Conservation (phyloP, 305 asterid genomes). For the Solanum hybrid region DNA sequence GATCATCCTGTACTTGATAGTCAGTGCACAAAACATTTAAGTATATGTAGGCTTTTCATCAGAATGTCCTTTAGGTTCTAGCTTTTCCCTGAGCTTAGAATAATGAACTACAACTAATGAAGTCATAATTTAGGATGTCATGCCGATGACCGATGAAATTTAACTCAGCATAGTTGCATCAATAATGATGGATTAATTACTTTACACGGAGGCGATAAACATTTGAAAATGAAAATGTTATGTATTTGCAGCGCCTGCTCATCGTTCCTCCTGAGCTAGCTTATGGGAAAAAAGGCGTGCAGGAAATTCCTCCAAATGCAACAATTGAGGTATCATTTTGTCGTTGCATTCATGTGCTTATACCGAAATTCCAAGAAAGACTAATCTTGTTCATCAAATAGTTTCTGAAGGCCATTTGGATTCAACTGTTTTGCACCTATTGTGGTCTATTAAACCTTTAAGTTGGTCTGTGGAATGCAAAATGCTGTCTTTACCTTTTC, state of each 20-base stretch:
- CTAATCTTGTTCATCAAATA: background rate
- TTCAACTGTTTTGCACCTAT: background rate
- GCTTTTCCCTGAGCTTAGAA: background rate
- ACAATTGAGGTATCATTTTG: conserved; percentile 64
- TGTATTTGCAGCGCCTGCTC: conserved; percentile 60
- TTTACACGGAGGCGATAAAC: conserved; percentile 1
- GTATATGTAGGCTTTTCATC: background rate
- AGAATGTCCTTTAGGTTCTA: background rate
- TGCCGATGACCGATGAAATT: background rate
- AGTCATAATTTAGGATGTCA: background rate
- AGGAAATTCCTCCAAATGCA: conserved; percentile 97
- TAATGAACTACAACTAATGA: background rate
- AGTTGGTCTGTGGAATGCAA: background rate
- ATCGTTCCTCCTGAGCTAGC: conserved; percentile 95
- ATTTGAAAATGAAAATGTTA: background rate
- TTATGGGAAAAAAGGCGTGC: conserved; percentile 90
- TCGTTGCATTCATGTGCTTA: background rate
- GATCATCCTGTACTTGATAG: background rate
- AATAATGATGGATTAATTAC: background rate
- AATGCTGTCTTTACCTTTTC: background rate
- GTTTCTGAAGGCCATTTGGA: background rate
- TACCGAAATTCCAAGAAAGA: background rate
- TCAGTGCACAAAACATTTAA: background rate
- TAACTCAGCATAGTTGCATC: background rate
- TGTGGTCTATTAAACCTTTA: background rate